Conservation (phyloP, 495 filamentous ascomycete genomes). For the Hypoxylon cercidicola region DNA sequence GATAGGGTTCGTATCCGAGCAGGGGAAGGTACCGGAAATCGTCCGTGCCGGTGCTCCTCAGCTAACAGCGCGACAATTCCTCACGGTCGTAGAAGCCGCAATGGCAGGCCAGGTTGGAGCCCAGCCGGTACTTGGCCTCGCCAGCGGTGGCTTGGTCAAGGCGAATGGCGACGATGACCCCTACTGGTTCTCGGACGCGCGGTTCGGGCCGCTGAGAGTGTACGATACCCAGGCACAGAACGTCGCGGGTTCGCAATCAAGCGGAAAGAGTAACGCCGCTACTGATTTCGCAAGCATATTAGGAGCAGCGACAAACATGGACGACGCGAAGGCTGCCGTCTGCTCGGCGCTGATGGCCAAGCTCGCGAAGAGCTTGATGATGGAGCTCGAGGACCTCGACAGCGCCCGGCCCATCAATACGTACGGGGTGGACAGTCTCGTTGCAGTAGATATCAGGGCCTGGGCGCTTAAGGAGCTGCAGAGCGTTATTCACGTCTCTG, state of each 20-base stretch:
- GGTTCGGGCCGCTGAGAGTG: conserved; percentile 54
- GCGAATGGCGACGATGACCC: conserved; percentile 50
- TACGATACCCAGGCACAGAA: conserved; percentile 42
- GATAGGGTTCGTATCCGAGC: conserved; percentile 44
- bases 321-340: conserved; percentile 36
- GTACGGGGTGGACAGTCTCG: conserved; percentile 60
- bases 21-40: conserved; percentile 44
- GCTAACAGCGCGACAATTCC: conserved; percentile 34
- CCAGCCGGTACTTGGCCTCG: conserved; percentile 44
- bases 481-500: conserved; percentile 61
- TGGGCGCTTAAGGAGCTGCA: conserved; percentile 59
- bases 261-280: conserved; percentile 13
- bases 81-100: conserved; percentile 35
- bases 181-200: conserved; percentile 58
- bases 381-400: conserved; percentile 46
- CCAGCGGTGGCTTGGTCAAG: conserved; percentile 42
- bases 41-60: conserved; percentile 41
- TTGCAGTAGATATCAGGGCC: conserved; percentile 57
- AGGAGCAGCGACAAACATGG: conserved; percentile 26
- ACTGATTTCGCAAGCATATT: conserved; percentile 38
- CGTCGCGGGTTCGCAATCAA: conserved; percentile 20
- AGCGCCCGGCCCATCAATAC: conserved; percentile 40
- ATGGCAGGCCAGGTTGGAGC: conserved; percentile 37
- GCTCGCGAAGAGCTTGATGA: conserved; percentile 44
- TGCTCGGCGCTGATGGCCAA: conserved; percentile 42